These are phyloP conservation scores for Yamadazyma pseudoaaseri DNA, from an alignment of 1,139 yeast species.

Conservation along the genomic window DNA sequence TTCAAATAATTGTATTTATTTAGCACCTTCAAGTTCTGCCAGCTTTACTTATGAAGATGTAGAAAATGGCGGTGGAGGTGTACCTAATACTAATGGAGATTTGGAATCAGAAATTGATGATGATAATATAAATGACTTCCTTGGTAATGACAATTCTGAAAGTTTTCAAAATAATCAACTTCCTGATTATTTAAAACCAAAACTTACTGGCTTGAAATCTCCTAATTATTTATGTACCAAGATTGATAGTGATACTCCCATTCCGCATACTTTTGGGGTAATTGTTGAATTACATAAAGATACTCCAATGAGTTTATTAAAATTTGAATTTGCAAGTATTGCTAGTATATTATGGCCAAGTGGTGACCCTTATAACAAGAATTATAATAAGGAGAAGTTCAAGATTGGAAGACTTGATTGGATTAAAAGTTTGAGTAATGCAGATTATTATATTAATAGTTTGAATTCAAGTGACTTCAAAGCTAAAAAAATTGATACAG, in stretches of 20 bases:
- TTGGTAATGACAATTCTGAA: slow-evolving; percentile 5
- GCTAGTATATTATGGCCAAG: slow-evolving; percentile 52
- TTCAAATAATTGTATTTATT: slow-evolving; percentile 40
- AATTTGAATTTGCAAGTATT: slow-evolving; percentile 32
- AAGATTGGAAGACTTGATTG: slow-evolving; percentile 50
- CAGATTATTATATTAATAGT: slow-evolving; percentile 46
- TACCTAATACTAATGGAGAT: slow-evolving; percentile 7
- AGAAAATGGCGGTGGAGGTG: slow-evolving; percentile 32
- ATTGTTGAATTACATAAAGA: slow-evolving; percentile 41
- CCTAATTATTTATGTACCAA: slow-evolving; percentile 43
- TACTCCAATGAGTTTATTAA: slow-evolving; percentile 26
- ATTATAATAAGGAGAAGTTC: slow-evolving; percentile 44
- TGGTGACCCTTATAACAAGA: slow-evolving; percentile 50
- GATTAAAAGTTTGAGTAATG: slow-evolving; percentile 42
- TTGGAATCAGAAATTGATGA: slow-evolving; percentile 1
- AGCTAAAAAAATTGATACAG: slow-evolving; percentile 27
- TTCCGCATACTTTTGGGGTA: slow-evolving; percentile 49
- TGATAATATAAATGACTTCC: slow-evolving; percentile 5
- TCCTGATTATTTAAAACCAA: slow-evolving; percentile 15
- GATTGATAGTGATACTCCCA: slow-evolving; percentile 41
- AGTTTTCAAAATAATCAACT: slow-evolving; percentile 7
- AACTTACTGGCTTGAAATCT: slow-evolving; percentile 24
- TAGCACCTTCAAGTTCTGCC: slow-evolving; percentile 43
- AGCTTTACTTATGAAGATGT: slow-evolving; percentile 47
- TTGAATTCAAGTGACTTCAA: slow-evolving; percentile 36